Conservation (phyloP, 2,329 filamentous ascomycete species). For the Colletotrichum limetticola region DNA sequence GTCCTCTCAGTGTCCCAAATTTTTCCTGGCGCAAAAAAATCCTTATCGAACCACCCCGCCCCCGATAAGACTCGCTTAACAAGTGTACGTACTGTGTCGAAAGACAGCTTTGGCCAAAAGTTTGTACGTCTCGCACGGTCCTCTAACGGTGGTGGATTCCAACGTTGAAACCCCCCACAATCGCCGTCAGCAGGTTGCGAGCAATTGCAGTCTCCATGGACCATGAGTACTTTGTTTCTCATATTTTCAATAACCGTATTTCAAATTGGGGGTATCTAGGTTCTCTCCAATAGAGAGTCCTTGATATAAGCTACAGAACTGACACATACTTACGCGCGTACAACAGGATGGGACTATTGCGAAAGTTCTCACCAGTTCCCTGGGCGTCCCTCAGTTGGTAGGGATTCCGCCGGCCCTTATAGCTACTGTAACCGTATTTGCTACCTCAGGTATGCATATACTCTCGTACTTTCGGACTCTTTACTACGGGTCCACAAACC, state of each 20-base stretch:
- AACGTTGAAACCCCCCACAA: not conserved
- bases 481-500: not conserved
- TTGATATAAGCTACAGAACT: too few relatives aligned
- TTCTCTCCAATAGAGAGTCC: too few relatives aligned
- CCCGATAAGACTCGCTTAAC: slow-evolving; percentile 31
- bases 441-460: not conserved
- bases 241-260: too few relatives aligned
- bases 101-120: not conserved
- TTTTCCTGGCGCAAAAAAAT: slow-evolving; percentile 36
- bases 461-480: not conserved
- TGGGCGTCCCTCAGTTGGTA: too few relatives aligned
- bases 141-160: not conserved
- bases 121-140: not conserved
- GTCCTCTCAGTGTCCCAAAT: slow-evolving; percentile 15
- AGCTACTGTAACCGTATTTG: too few relatives aligned
- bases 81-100: not conserved
- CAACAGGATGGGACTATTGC: too few relatives aligned
- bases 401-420: too few relatives aligned
- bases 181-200: not conserved
- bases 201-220: not conserved
- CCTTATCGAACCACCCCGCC: slow-evolving; percentile 36
- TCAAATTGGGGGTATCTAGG: too few relatives aligned
- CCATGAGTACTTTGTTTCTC: too few relatives aligned
- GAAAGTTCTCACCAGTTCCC: too few relatives aligned
- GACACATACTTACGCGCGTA: too few relatives aligned